Evolutionary conservation across 176 grass and related monocot species (phyloP).

Genomic region (Avena atlantica): DNA sequence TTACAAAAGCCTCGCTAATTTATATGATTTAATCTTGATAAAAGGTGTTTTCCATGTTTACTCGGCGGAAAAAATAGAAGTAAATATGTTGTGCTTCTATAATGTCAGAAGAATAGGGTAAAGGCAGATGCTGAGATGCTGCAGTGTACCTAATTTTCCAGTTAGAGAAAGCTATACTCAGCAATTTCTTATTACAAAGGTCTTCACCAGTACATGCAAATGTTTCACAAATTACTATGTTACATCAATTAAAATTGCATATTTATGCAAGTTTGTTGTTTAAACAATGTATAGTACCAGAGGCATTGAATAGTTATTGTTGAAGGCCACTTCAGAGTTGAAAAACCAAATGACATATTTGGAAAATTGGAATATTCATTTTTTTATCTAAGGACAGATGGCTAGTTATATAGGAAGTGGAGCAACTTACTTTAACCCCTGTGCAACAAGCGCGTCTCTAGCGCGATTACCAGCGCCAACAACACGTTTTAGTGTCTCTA

Average conservation of each 20-base stretch:
- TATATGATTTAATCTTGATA: constrained; percentile 15
- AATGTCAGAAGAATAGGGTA: constrained; percentile 28
- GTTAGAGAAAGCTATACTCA: background rate
- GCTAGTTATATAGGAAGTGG: constrained; percentile 8
- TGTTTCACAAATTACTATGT: background rate
- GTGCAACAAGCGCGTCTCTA: constrained; percentile 96
- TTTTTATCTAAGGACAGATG: constrained; percentile 24
- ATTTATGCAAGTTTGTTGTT: background rate
- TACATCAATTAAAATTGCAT: constrained; percentile 1
- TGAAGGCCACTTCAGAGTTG: constrained; percentile 13
- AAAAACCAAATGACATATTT: constrained; percentile 7
- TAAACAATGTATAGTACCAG: background rate
- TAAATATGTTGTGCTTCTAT: background rate
- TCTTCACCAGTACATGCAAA: constrained; percentile 7
- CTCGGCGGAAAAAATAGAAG: constrained; percentile 5
- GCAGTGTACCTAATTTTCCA: constrained; percentile 28
- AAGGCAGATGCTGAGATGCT: constrained; percentile 1
- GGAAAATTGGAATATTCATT: background rate
- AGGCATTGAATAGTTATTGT: background rate
- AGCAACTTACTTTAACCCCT: constrained; percentile 89
- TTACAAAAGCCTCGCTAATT: background rate
- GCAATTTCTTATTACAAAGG: background rate
- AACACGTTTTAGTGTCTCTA: constrained; percentile 99
- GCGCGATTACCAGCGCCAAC: constrained; percentile 96
- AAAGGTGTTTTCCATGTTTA: constrained; percentile 25